Base-by-base conservation (phyloP, 192 early-diverging fungal species). In the Cladochytrium replicatum region DNA sequence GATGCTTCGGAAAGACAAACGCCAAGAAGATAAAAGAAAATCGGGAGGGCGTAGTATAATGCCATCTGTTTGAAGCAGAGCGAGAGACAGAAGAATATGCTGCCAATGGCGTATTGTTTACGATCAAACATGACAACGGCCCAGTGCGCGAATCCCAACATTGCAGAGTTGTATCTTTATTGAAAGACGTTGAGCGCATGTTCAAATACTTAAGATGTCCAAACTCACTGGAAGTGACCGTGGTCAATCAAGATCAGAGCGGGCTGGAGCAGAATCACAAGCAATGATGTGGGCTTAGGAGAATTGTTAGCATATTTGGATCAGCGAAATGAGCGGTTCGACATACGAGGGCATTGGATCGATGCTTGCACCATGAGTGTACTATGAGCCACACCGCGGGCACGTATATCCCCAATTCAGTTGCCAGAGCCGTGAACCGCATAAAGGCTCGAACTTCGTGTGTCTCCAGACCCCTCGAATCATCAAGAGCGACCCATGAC, bases 1-100 rank as follows among this genome's bases (percentile, higher is more conserved):
- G 29, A 15, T 50, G 5, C 22, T 7, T 21, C 26, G 29, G 9
- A 50, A 6, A 50, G 38, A 50, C 17, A 29, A 55, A 44, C 19
- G n/a, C 87, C 88, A 3, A 99, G 64, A 21, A 99, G 72, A 57
- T 75, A 93, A 29, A 81, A 82, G 66, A 99, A 99, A 1, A 99
- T 71, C 0, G 91, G 84, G 1, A 91, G 79, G 0, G 95, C 75
- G 64, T 82, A 96, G 56, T 92, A 99, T 9, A 99, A 67, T 1
- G 88, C 86, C 95, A 99, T 99, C 53, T 96, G 93, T 62, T 99
- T 99, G 53, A 93, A 99, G 46, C 74, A 66, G 11, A 99, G 69
- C 0, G 92, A 69, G 22, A 86, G 69, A 47, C 81, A 88, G 58
- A 99, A 99, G 23, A 74, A 71, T 0, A 94, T 53, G 21, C 83